Conservation (phyloP, 495 filamentous ascomycete genomes). For the Pseudomonodictys pantanalensis region DNA sequence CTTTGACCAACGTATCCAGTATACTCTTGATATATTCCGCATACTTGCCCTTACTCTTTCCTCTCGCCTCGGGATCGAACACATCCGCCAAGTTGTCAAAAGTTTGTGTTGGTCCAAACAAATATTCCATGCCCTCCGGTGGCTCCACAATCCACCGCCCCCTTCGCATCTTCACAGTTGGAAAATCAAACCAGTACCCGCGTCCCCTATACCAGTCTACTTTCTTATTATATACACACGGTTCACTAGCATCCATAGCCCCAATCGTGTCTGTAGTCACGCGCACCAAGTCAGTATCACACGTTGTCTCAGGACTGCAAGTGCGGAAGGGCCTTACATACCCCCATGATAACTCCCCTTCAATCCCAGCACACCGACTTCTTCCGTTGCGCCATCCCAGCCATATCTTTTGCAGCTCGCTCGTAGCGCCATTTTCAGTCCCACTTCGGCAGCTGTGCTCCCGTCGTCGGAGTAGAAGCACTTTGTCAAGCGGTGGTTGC, state of each 20-base stretch:
- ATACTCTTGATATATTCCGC: constrained; percentile 51
- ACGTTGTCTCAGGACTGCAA: too few relatives aligned
- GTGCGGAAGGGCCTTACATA: too few relatives aligned
- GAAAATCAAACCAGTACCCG: constrained; percentile 75
- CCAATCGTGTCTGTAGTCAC: constrained; percentile 84
- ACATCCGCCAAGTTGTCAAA: constrained; percentile 55
- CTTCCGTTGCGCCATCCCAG: constrained; percentile 54
- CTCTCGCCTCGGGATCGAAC: constrained; percentile 58
- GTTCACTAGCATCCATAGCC: constrained; percentile 75
- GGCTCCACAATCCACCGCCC: constrained; percentile 62
- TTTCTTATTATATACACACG: constrained; percentile 67
- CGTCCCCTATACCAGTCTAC: constrained; percentile 75
- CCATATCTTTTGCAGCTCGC: constrained; percentile 62
- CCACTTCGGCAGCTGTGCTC: constrained; percentile 75
- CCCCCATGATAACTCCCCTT: constrained; percentile 76
- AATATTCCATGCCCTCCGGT: constrained; percentile 47
- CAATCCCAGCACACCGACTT: constrained; percentile 65
- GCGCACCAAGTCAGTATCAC: too few relatives aligned
- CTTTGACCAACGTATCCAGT: constrained; percentile 45
- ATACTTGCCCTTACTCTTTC: constrained; percentile 50
- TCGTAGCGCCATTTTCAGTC: constrained; percentile 73
- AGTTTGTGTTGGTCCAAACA: constrained; percentile 46
- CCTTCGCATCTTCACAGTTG: constrained; percentile 59
- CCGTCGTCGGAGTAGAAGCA: constrained; percentile 80
- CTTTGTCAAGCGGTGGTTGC: constrained; percentile 59